Conservation (phyloP, 176 grass and related monocot species). For the Elymus sibiricus region DNA sequence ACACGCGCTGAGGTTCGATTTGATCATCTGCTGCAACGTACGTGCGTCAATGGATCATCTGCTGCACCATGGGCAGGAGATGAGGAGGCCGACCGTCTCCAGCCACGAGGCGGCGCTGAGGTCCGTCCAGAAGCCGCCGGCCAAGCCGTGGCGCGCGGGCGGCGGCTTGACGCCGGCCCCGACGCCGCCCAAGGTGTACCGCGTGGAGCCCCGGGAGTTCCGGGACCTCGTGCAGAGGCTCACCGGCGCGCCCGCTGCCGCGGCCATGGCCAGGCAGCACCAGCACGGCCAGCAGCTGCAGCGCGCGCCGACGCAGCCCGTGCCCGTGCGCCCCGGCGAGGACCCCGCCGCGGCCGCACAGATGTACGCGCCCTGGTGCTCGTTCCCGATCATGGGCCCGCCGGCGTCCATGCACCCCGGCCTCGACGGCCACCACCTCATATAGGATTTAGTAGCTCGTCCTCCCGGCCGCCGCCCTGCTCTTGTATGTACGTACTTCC, state of each 20-base stretch:
- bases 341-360: background rate
- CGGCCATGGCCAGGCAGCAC: background rate
- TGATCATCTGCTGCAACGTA: background rate
- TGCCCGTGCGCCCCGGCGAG: background rate
- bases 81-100: background rate
- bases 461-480: too few species aligned
- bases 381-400: slow-evolving; percentile 17
- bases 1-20: too few species aligned
- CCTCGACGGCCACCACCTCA: background rate
- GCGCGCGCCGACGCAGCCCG: background rate
- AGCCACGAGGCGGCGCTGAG: slow-evolving; percentile 19
- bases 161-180: background rate
- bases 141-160: slow-evolving; percentile 19
- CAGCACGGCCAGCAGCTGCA: background rate
- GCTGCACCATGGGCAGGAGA: background rate
- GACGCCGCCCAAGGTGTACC: slow-evolving; percentile 53
- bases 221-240: slow-evolving; percentile 59
- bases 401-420: background rate
- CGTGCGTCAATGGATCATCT: background rate
- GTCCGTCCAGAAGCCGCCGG: slow-evolving; percentile 33
- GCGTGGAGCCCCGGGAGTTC: slow-evolving; percentile 52
- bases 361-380: slow-evolving; percentile 27
- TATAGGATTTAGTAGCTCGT: background rate
- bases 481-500: background rate
- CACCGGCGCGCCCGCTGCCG: slow-evolving; percentile 33